Percentiles rank a stretch among this genome's conserved stretches.
These are phyloP conservation scores for Trichoderma breve DNA, from an alignment of 2,329 filamentous ascomycete species.

Conservation along the genomic window DNA sequence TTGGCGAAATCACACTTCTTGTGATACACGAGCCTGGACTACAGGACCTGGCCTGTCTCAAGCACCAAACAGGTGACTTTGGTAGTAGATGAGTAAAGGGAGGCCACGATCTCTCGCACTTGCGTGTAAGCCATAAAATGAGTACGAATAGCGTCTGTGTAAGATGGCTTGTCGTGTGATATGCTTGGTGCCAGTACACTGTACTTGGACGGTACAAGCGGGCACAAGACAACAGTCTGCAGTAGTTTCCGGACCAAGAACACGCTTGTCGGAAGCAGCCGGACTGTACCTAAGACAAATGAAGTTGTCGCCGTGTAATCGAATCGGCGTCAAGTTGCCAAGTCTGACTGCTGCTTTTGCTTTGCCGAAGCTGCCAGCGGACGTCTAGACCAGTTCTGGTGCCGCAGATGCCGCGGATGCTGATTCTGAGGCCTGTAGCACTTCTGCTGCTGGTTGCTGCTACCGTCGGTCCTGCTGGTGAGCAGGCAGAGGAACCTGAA, in stretches of 20 bases:
- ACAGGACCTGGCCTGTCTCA: neutral
- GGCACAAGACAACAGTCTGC: neutral
- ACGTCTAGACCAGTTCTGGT: neutral
- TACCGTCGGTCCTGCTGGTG: neutral
- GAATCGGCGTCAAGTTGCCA: neutral
- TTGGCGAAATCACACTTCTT: neutral
- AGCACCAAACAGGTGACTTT: neutral
- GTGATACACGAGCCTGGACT: neutral
- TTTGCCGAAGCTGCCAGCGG: neutral
- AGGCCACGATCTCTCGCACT: neutral
- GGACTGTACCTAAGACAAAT: neutral
- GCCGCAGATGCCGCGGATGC: neutral
- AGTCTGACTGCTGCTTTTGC: neutral
- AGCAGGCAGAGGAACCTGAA: neutral
- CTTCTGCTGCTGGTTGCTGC: neutral
- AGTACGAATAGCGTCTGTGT: neutral
- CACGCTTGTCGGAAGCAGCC: constrained; percentile 1
- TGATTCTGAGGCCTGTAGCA: neutral
- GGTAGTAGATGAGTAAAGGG: neutral
- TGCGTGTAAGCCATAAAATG: neutral
- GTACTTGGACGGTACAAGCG: neutral
- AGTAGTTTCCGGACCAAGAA: neutral
- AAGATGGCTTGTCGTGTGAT: neutral
- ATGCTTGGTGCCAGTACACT: neutral
- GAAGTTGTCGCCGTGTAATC: neutral